Base-by-base conservation (phyloP, 306 rosid species). In the Aeschynomene evenia region DNA sequence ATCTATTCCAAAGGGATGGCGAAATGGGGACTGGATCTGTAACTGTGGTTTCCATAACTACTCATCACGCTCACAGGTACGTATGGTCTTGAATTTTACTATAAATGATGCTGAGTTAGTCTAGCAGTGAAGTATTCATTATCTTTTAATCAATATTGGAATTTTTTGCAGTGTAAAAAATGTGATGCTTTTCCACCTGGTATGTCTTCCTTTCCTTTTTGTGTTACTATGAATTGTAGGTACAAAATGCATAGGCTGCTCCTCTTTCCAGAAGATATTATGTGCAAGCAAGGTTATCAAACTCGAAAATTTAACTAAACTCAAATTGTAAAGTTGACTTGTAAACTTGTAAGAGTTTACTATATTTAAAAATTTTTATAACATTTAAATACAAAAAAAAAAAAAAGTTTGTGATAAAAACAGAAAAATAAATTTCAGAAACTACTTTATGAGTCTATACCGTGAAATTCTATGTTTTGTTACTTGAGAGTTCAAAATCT, bases 21-120 rank as follows among this genome's bases (percentile, higher is more conserved):
- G 92, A 13, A 85, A 67, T 78, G 99, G 99, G 33, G 99, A 94
- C 69, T 94, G 99, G 99, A 19, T 94, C 55, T 94, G 99, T 80
- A 81, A 73, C 76, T 94, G 97, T 64, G 95, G 99, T 66, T 94
- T 94, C 73, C 99, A 94, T 67, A 94, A 94, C 73, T 94, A 91
- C 78, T 86, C 94, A 3, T 94, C 97, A 34, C 93, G 91, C 37
- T 81, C 86, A n/a, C 92, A 94, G 89, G 99, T 94, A 94, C 88
- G 99, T 94, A 60, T 65, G 79, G n/a, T 51, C 66, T 22, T 24
- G 29, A 43, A 15, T 74, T 66, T 50, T 61, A 34, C 42, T 71
- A 43, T 46, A 45, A 39, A 70, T 76, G 54, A 49, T 40, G 58
- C 29, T 37, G 36, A 53, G 43, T 43, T 66, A 31, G 23, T 50